These are phyloP conservation scores for Corymbia maculata DNA, from an alignment of 345 rosid genomes.

Conservation along the genomic window DNA sequence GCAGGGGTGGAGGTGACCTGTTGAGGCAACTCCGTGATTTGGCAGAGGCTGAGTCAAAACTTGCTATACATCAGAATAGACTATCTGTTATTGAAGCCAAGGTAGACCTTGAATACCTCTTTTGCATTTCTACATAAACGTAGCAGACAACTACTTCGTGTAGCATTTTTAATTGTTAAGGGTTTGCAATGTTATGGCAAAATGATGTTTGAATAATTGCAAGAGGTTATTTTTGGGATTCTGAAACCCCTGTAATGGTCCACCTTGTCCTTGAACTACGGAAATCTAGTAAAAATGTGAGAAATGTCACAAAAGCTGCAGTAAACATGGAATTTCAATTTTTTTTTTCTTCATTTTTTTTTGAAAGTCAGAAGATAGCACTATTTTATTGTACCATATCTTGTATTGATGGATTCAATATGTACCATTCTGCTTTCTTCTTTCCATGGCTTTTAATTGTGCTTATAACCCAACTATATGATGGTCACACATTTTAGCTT, in stretches of 20 bases:
- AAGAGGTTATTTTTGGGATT: neutral
- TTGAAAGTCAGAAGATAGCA: neutral
- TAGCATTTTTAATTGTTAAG: neutral
- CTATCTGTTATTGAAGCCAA: constrained; percentile 70
- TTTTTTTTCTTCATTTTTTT: neutral
- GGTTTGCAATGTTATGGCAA: neutral
- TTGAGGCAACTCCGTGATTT: constrained; percentile 76
- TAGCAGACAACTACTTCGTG: neutral
- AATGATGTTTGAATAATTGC: neutral
- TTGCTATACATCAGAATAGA: constrained; percentile 51
- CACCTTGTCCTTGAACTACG: neutral
- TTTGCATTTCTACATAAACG: neutral
- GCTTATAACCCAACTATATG: neutral
- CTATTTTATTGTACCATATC: neutral
- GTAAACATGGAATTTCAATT: neutral
- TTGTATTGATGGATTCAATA: neutral
- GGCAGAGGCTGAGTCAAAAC: constrained; percentile 71
- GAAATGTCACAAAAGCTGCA: neutral
- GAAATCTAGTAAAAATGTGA: neutral
- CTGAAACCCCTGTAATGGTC: neutral
- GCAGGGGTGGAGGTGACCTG: constrained; percentile 80
- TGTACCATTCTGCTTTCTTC: neutral
- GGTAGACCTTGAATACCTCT: constrained; percentile 24
- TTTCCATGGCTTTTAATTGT: neutral
- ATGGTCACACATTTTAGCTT: neutral